phyloP scores from a whole-genome alignment of 331 rosid species.

The Quercus tomentella region DNA sequence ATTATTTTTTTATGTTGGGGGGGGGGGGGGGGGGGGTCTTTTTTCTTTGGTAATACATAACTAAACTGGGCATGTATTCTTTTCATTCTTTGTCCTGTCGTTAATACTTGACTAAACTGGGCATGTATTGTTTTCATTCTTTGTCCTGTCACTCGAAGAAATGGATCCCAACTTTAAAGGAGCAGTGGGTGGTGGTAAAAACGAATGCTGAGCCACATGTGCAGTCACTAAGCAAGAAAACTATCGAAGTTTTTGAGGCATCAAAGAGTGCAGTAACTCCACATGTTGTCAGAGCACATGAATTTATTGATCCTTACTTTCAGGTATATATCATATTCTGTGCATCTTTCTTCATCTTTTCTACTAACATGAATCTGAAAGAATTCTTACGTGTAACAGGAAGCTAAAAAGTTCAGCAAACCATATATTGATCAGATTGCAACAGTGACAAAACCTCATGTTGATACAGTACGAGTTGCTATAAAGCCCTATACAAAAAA shows the following conservation, averaged over 20 bases:
- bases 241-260: conserved; percentile 53
- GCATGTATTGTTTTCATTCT: background rate
- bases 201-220: conserved; percentile 61
- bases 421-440: conserved; percentile 83
- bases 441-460: conserved; percentile 71
- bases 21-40: too few species aligned
- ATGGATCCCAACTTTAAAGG: conserved; percentile 64
- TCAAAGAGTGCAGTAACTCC: conserved; percentile 64
- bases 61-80: conserved; percentile 12
- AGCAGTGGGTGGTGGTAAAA: conserved; percentile 53
- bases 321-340: conserved; percentile 44
- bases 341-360: conserved; percentile 1
- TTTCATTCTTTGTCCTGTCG: conserved; percentile 4
- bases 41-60: background rate
- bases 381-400: conserved; percentile 46
- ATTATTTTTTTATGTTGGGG: too few species aligned
- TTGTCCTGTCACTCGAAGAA: conserved; percentile 42
- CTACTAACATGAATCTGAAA: conserved; percentile 19
- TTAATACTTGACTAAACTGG: too few species aligned
- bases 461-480: conserved; percentile 57
- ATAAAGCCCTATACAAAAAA: conserved; percentile 68
- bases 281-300: conserved; percentile 52
- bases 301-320: conserved; percentile 61
- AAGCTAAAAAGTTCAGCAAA: conserved; percentile 67
- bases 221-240: conserved; percentile 35